Evolutionary conservation across 176 grass and related monocot species (phyloP).

Genomic region (Eleusine indica): DNA sequence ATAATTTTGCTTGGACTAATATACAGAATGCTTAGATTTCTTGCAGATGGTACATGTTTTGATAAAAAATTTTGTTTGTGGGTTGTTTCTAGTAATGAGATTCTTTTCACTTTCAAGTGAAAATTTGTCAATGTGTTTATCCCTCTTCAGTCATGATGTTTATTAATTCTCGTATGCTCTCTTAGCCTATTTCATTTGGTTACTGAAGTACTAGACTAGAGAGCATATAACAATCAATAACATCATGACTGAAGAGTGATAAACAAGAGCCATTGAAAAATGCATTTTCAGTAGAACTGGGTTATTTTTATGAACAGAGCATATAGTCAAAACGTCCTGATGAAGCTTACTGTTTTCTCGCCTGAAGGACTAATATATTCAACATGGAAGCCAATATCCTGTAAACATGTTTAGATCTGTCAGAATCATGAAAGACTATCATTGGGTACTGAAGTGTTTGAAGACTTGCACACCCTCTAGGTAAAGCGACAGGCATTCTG

Average conservation of each 20-base stretch:
- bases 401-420: conserved; percentile 37
- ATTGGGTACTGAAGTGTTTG: conserved; percentile 16
- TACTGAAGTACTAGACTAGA: too few relatives aligned
- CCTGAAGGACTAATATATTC: conserved; percentile 84
- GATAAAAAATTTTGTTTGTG: neutral
- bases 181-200: neutral
- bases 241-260: too few relatives aligned
- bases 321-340: conserved; percentile 18
- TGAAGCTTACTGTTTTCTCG: conserved; percentile 76
- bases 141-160: neutral
- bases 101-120: neutral
- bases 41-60: neutral
- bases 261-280: conserved; percentile 13
- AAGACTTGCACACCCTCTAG: conserved; percentile 6
- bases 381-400: conserved; percentile 97
- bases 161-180: neutral
- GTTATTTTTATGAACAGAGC: conserved; percentile 25
- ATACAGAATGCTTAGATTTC: neutral
- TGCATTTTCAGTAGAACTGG: conserved; percentile 10
- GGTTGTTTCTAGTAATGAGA: neutral
- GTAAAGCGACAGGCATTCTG: conserved; percentile 13
- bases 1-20: neutral
- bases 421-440: conserved; percentile 17
- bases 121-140: neutral
- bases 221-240: neutral